Base-by-base conservation (phyloP, 2,329 filamentous ascomycete genomes). In the Cytospora schulzeri region DNA sequence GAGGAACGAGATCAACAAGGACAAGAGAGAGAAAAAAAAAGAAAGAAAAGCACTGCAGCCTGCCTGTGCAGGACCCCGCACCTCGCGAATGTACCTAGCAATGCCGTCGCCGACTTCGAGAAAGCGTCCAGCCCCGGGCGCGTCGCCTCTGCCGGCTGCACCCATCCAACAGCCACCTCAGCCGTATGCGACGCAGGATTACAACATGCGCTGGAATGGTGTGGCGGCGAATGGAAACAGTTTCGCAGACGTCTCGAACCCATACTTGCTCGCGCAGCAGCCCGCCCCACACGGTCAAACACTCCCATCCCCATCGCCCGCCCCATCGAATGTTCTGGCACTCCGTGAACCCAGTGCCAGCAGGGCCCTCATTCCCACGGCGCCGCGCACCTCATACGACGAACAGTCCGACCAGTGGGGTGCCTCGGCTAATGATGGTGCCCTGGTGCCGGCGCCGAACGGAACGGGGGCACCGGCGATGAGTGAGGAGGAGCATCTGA, bases 101-200 rank as follows among this genome's bases (percentile, higher is more conserved):
- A 84, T 84, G 82, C 80, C 84, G 64, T 72, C 77, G 35, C 76
- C 79, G 54, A 85, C 85, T 68, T 75, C 83, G 24, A 79, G 91
- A 76, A 95, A 95, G 80, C 85, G 91, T 75, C 82, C 89, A 70
- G 91, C 91, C 55, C 89, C 91, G 63, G 91, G 89, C 73, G 80
- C 88, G 67, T 83, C 86, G 45, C 59, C 65, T 14, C 19, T 64
- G 31, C 89, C 91, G n/a, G 78, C 85, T 68, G 78, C 84, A 26
- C 85, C 87, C 38, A 73, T 80, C 57, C 80, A 81, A 48, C 79
- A 79, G 68, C 77, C 84, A 72, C 83, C 84, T 64, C 79, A 79
- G 67, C 73, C 78, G 48, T 80, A 83, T 64, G 81, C 80, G 56
- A 75, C 81, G 67, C 73, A 78, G 68, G 84, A 80, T 66, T 79